A percentile compares a stretch with the other conserved stretches of the same genome.
Conservation (phyloP, 805 yeast genomes). For the Saccharomycopsis sp. region DNA sequence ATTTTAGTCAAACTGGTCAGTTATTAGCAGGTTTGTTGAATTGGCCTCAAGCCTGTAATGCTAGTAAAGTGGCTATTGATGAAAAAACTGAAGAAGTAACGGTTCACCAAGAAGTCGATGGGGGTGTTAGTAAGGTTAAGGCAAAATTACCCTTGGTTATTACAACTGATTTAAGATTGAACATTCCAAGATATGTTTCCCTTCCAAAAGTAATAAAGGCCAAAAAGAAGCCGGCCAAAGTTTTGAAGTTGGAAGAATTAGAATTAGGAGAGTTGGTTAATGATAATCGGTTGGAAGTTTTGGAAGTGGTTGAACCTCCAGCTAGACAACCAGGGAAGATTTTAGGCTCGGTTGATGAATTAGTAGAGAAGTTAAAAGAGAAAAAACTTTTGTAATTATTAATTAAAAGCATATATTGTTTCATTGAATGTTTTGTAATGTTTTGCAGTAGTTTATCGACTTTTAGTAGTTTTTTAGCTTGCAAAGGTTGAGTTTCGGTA, state of each 20-base stretch:
- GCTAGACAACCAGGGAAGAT: conserved; percentile 71
- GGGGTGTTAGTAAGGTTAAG: conserved; percentile 77
- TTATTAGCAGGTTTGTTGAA: conserved; percentile 51
- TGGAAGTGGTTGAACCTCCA: conserved; percentile 76
- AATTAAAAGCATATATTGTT: too few species aligned
- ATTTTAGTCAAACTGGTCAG: conserved; percentile 91
- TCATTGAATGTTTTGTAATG: too few species aligned
- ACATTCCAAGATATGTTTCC: conserved; percentile 93
- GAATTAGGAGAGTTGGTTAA: conserved; percentile 58
- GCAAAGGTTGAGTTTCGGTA: too few species aligned
- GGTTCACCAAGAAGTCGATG: conserved; percentile 90
- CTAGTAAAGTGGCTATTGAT: conserved; percentile 15
- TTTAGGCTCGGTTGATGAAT: conserved; percentile 74
- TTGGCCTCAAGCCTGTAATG: conserved; percentile 19
- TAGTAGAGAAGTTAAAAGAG: conserved; percentile 68
- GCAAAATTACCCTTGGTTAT: conserved; percentile 77
- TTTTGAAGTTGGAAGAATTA: conserved; percentile 50
- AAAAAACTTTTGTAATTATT: conserved; percentile 11
- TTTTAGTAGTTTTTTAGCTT: too few species aligned
- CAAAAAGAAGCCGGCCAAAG: conserved; percentile 76
- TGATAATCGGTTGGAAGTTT: conserved; percentile 50
- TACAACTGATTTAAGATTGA: conserved; percentile 88
- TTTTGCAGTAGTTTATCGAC: too few species aligned
- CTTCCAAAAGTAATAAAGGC: conserved; percentile 98
- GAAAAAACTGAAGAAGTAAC: conserved; percentile 31